phyloP scores from a whole-genome alignment of 352 stramenopile species.

The Globisporangium parvum region DNA sequence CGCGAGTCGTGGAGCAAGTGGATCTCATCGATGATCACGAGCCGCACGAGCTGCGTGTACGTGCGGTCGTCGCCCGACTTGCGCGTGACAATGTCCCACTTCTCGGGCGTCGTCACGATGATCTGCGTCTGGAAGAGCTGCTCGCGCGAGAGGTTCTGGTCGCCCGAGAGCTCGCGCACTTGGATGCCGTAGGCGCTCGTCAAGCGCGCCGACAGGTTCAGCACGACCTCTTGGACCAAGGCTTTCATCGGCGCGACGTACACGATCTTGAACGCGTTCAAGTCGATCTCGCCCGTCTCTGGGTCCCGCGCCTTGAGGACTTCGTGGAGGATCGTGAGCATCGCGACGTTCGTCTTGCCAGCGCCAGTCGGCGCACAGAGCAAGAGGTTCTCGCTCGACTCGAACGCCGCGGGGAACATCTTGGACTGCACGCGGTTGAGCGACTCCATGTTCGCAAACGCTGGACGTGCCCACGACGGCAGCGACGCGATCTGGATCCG shows the following conservation, averaged over 20 bases:
- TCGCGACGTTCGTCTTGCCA: constrained; percentile 99
- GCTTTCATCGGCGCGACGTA: constrained; percentile 99
- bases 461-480: constrained; percentile 93
- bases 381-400: constrained; percentile 96
- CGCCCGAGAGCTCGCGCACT: constrained; percentile 97
- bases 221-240: constrained; percentile 98
- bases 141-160: constrained; percentile 96
- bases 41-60: constrained; percentile 97
- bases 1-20: constrained; percentile 98
- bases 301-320: constrained; percentile 90
- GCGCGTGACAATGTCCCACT: constrained; percentile 99
- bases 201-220: constrained; percentile 96
- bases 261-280: constrained; percentile 99
- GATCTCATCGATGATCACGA: constrained; percentile 99
- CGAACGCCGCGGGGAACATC: constrained; percentile 91
- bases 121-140: constrained; percentile 99
- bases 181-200: constrained; percentile 89
- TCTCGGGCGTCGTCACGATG: constrained; percentile 99
- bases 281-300: constrained; percentile 87
- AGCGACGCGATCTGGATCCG: constrained; percentile 90
- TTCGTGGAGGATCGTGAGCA: constrained; percentile 98
- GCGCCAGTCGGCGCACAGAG: constrained; percentile 98
- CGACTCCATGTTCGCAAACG: constrained; percentile 97
- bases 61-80: constrained; percentile 96
- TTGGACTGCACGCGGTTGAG: constrained; percentile 99